Conservation (phyloP, 2,329 filamentous ascomycete species). For the Karstenula rhodostoma region DNA sequence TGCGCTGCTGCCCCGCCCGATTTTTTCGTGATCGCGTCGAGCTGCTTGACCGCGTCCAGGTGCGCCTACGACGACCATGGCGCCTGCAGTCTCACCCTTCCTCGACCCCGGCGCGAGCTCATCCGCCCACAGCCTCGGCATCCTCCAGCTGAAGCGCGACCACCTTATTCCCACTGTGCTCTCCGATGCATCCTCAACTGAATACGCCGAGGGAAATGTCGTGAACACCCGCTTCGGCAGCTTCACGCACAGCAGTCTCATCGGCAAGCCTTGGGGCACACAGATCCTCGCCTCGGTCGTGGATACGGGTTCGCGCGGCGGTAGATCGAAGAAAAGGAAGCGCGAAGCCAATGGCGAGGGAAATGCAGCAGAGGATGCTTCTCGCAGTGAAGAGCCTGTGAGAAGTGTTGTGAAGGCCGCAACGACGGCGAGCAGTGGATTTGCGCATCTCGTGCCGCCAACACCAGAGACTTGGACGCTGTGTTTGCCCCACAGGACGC, state of each 20-base stretch:
- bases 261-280: slow-evolving; percentile 86
- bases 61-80: slow-evolving; percentile 25
- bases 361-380: slow-evolving; percentile 20
- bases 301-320: slow-evolving; percentile 87
- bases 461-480: slow-evolving; percentile 85
- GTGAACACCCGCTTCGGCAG: slow-evolving; percentile 95
- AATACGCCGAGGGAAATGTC: slow-evolving; percentile 57
- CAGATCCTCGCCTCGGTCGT: slow-evolving; percentile 90
- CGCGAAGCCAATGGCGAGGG: slow-evolving; percentile 49
- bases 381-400: slow-evolving; percentile 43
- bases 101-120: slow-evolving; percentile 73
- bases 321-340: slow-evolving; percentile 64
- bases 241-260: slow-evolving; percentile 60
- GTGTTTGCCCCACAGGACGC: slow-evolving; percentile 80
- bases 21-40: slow-evolving; percentile 14
- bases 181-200: slow-evolving; percentile 45
- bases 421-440: slow-evolving; percentile 69
- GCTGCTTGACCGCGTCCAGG: slow-evolving; percentile 17
- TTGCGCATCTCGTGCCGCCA: slow-evolving; percentile 79
- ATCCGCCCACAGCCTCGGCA: slow-evolving; percentile 72
- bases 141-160: slow-evolving; percentile 89
- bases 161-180: slow-evolving; percentile 77
- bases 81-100: slow-evolving; percentile 72
- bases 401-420: slow-evolving; percentile 46
- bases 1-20: slow-evolving; percentile 26